phyloP scores from a whole-genome alignment of 371 early-diverging fungal genomes.

The Circinella minor region DNA sequence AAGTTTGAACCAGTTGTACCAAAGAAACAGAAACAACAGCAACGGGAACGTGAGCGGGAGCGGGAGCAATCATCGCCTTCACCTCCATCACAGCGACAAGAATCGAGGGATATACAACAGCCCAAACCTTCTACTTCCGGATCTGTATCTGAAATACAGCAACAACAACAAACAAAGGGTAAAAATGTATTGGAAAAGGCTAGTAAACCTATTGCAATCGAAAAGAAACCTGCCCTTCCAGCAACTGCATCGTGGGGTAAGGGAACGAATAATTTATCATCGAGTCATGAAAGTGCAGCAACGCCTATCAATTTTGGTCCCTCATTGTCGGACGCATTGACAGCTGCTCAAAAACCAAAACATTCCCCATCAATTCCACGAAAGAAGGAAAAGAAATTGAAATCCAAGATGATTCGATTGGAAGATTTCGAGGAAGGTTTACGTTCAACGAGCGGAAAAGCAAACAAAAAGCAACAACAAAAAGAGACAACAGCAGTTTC shows the following conservation, averaged over 20 bases:
- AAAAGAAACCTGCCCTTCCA: conserved; percentile 62
- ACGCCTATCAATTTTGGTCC: conserved; percentile 52
- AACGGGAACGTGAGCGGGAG: neutral
- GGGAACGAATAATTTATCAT: conserved; percentile 31
- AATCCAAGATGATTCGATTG: conserved; percentile 48
- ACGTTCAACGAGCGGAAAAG: conserved; percentile 20
- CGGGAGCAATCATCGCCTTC: conserved; percentile 3
- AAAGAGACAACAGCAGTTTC: neutral
- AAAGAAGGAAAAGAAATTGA: conserved; percentile 49
- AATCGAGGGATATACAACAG: neutral
- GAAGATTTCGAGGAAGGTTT: conserved; percentile 51
- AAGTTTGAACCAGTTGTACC: neutral
- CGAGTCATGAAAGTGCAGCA: conserved; percentile 28
- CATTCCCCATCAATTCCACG: conserved; percentile 33
- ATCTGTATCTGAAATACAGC: conserved; percentile 20
- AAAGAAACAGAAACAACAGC: neutral
- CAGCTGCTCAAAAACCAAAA: conserved; percentile 52
- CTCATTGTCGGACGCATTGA: conserved; percentile 47
- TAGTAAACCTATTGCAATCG: conserved; percentile 23
- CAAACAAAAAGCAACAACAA: conserved; percentile 20
- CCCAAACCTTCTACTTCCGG: neutral
- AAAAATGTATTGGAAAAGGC: conserved; percentile 15
- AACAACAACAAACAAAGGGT: neutral
- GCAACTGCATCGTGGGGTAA: conserved; percentile 71
- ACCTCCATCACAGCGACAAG: neutral